These are phyloP conservation scores for Saturnispora dispora DNA, from an alignment of 805 yeast species.

Conservation along the genomic window DNA sequence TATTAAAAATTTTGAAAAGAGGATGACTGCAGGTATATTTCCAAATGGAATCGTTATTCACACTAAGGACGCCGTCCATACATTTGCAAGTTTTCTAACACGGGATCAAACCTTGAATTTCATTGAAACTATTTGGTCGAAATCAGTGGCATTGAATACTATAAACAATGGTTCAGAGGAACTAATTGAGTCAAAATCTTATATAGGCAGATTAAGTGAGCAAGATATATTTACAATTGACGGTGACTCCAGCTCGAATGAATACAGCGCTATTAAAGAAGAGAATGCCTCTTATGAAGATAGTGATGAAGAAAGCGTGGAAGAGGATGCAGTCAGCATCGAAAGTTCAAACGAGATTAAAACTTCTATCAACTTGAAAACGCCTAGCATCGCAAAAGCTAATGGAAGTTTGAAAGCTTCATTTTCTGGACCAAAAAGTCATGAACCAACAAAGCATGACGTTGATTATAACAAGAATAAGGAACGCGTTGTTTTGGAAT, in stretches of 20 bases:
- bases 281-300: constrained; percentile 21
- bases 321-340: not conserved
- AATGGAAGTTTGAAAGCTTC: not conserved
- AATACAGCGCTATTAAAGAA: constrained; percentile 6
- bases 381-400: not conserved
- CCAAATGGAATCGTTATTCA: constrained; percentile 80
- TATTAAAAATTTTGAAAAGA: constrained; percentile 66
- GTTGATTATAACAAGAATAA: constrained; percentile 36
- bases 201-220: constrained; percentile 16
- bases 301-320: not conserved
- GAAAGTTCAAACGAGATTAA: not conserved
- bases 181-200: constrained; percentile 15
- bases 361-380: not conserved
- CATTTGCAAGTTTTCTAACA: constrained; percentile 80
- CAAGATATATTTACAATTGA: constrained; percentile 26
- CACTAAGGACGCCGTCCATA: constrained; percentile 54
- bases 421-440: constrained; percentile 51
- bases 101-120: constrained; percentile 71
- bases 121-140: constrained; percentile 62
- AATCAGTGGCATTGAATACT: constrained; percentile 27
- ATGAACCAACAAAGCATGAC: constrained; percentile 46
- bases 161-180: constrained; percentile 21
- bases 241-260: constrained; percentile 22
- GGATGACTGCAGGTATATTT: constrained; percentile 77
- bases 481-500: constrained; percentile 44